phyloP scores from a whole-genome alignment of 306 rosid genomes.

The Aeschynomene evenia region DNA sequence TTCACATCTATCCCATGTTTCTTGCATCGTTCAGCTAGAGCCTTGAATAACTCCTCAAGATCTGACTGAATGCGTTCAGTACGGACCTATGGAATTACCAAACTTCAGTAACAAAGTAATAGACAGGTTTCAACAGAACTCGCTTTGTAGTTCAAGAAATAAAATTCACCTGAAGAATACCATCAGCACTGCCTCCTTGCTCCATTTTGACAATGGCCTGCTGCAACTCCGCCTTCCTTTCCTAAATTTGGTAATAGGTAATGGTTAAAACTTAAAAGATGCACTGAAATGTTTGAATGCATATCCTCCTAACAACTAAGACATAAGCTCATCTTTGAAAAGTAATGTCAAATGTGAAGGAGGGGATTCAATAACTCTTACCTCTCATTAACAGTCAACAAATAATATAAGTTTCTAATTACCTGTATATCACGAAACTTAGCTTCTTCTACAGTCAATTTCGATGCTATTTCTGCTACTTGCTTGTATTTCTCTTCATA shows the following conservation, averaged over 20 bases:
- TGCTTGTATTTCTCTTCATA: constrained; percentile 95
- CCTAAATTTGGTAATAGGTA: constrained; percentile 44
- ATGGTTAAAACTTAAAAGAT: constrained; percentile 25
- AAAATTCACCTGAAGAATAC: constrained; percentile 87
- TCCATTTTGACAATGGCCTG: constrained; percentile 91
- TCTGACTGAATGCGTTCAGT: constrained; percentile 92
- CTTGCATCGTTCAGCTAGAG: constrained; percentile 81
- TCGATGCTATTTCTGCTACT: constrained; percentile 89
- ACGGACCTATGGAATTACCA: constrained; percentile 64
- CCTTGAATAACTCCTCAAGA: constrained; percentile 77
- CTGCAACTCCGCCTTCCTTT: constrained; percentile 79
- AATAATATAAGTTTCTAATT: constrained; percentile 20
- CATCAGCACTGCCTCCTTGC: constrained; percentile 97
- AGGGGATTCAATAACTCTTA: constrained; percentile 7
- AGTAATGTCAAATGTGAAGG: background rate
- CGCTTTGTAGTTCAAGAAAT: constrained; percentile 5
- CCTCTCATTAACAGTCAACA: constrained; percentile 15
- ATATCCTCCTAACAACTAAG: constrained; percentile 17
- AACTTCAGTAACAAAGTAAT: constrained; percentile 37
- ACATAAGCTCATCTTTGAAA: background rate
- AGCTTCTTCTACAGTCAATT: constrained; percentile 87
- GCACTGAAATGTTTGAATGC: constrained; percentile 26
- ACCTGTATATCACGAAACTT: constrained; percentile 91
- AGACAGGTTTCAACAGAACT: constrained; percentile 23
- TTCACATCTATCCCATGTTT: constrained; percentile 76